phyloP scores from a whole-genome alignment of 2,329 filamentous ascomycete genomes.

The Colletotrichum lindemuthianum region DNA sequence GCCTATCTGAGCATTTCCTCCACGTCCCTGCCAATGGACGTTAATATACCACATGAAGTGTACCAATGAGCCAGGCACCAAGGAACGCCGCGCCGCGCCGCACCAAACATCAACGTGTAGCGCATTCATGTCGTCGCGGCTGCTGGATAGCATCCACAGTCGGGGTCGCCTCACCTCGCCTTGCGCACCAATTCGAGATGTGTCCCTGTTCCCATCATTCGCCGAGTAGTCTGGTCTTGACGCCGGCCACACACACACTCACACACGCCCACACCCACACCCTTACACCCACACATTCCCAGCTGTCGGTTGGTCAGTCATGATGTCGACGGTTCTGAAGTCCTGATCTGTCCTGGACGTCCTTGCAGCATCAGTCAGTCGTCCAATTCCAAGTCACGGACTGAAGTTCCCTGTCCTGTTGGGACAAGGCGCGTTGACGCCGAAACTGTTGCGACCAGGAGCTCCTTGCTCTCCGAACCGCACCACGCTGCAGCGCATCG shows the following conservation, averaged over 20 bases:
- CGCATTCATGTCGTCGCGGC: too few species aligned
- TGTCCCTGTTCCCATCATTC: not conserved
- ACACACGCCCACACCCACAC: not conserved
- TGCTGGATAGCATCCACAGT: too few species aligned
- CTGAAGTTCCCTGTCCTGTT: constrained; percentile 4
- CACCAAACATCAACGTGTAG: too few species aligned
- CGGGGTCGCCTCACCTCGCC: constrained; percentile 17
- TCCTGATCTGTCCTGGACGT: not conserved
- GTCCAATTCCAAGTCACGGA: not conserved
- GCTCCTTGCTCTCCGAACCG: constrained; percentile 38
- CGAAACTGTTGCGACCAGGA: constrained; percentile 42
- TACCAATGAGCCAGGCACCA: too few species aligned
- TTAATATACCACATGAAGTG: too few species aligned
- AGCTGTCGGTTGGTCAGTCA: not conserved
- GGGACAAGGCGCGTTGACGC: constrained; percentile 39
- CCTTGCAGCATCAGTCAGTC: not conserved
- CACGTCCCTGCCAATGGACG: too few species aligned
- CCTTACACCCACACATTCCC: not conserved
- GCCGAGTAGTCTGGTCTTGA: not conserved
- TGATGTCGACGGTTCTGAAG: not conserved
- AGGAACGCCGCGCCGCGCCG: too few species aligned
- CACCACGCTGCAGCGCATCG: constrained; percentile 26
- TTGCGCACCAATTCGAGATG: not conserved
- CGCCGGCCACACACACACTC: not conserved
- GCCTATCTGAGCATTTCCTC: constrained; percentile 26